These are phyloP conservation scores for Pseudocercospora pini-densiflorae DNA, from an alignment of 2,329 filamentous ascomycete species.

Conservation along the genomic window DNA sequence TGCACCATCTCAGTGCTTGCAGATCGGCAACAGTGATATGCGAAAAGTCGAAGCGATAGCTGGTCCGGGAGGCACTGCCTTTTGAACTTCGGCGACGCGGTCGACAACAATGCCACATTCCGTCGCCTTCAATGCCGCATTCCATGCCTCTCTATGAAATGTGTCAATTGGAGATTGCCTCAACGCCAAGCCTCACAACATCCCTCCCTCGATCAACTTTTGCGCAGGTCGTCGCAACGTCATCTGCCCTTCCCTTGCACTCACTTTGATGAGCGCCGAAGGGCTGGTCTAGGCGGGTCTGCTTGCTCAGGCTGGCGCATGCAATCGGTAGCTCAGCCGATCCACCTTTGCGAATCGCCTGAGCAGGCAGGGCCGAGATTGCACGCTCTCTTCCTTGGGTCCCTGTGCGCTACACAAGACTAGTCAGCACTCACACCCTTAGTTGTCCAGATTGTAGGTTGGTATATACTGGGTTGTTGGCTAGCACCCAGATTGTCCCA, in stretches of 20 bases:
- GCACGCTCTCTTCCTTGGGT: constrained; percentile 34
- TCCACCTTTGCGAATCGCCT: constrained; percentile 34
- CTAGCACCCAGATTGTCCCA: constrained; percentile 25
- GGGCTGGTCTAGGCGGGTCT: constrained; percentile 26
- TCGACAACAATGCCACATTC: constrained; percentile 36
- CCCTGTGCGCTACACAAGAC: constrained; percentile 36
- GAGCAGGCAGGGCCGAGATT: constrained; percentile 39
- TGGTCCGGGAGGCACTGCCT: constrained; percentile 15
- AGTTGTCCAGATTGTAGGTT: constrained; percentile 26
- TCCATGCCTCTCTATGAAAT: constrained; percentile 30
- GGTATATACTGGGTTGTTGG: constrained; percentile 37
- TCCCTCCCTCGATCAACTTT: constrained; percentile 32
- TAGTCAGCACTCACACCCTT: constrained; percentile 37
- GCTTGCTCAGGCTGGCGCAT: constrained; percentile 25
- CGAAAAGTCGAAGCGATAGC: constrained; percentile 19
- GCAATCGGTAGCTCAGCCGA: constrained; percentile 35
- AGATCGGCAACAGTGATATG: constrained; percentile 11
- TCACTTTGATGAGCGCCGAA: constrained; percentile 33
- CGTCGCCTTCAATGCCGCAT: constrained; percentile 30
- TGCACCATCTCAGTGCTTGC: constrained; percentile 25
- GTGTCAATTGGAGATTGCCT: constrained; percentile 36
- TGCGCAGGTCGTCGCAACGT: constrained; percentile 30
- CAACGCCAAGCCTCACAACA: constrained; percentile 32
- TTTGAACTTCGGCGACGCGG: constrained; percentile 20
- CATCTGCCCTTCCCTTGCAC: constrained; percentile 37